Evolutionary conservation across 257 asterid species (phyloP).

Genomic region (Schizonepeta tenuifolia): DNA sequence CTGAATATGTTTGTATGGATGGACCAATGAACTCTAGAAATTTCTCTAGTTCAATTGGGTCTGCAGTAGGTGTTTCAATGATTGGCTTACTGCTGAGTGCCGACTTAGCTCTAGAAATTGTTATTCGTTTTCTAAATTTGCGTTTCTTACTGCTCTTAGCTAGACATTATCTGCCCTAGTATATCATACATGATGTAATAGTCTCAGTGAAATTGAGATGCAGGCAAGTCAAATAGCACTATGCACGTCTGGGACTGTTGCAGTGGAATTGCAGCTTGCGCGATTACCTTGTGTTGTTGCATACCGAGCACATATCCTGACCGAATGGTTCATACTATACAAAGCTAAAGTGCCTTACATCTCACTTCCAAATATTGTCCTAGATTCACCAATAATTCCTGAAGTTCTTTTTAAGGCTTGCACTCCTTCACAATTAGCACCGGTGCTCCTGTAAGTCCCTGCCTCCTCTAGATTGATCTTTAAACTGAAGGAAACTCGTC

Average conservation of each 20-base stretch:
- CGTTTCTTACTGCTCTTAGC: background rate
- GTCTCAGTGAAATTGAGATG: conserved; percentile 5
- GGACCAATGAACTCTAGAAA: background rate
- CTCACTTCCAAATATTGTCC: conserved; percentile 85
- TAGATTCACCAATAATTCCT: conserved; percentile 73
- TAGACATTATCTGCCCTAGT: background rate
- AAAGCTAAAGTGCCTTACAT: conserved; percentile 83
- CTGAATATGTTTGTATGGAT: background rate
- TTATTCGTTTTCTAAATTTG: background rate
- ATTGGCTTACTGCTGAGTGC: background rate
- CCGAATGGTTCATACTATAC: conserved; percentile 79
- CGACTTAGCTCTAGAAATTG: background rate
- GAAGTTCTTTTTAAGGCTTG: conserved; percentile 85
- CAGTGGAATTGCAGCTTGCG: conserved; percentile 91
- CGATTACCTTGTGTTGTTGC: conserved; percentile 92
- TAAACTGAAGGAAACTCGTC: background rate
- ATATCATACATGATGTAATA: background rate
- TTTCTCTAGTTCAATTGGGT: background rate
- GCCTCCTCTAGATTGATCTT: background rate
- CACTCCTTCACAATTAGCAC: conserved; percentile 70
- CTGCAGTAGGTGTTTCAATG: background rate
- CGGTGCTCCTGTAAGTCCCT: conserved; percentile 59
- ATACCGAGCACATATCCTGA: conserved; percentile 84
- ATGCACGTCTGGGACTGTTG: conserved; percentile 95
- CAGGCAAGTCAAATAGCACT: conserved; percentile 89